Percentiles rank a stretch among this genome's conserved stretches.
Conservation (phyloP, 164 flowering plant genomes). For the Protea cynaroides region DNA sequence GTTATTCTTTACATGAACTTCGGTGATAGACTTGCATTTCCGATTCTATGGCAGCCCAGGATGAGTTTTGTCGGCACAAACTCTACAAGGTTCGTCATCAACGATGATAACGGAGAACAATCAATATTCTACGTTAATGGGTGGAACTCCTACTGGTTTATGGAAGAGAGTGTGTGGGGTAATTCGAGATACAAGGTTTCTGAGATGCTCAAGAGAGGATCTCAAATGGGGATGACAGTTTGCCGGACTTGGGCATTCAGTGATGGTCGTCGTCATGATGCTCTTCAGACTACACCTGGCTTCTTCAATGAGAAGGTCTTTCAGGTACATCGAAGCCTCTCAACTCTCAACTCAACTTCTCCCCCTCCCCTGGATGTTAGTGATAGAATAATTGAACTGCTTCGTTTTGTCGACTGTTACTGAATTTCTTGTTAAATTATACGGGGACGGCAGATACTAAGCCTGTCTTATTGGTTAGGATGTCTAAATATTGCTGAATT, state of each 20-base stretch:
- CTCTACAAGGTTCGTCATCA: slow-evolving; percentile 32
- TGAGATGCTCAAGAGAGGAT: slow-evolving; percentile 35
- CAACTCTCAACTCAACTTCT: no score
- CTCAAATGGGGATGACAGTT: slow-evolving; percentile 51
- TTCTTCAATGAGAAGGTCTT: slow-evolving; percentile 42
- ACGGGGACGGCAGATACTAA: no score
- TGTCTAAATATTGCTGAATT: no score
- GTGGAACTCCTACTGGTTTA: slow-evolving; percentile 64
- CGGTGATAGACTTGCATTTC: slow-evolving; percentile 24
- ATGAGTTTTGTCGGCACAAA: slow-evolving; percentile 38
- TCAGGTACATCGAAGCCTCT: slow-evolving; percentile 20
- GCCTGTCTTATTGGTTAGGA: no score
- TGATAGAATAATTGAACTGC: no score
- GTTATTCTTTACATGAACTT: slow-evolving; percentile 31
- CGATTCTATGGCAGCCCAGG: slow-evolving; percentile 29
- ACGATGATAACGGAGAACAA: slow-evolving; percentile 10
- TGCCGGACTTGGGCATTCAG: slow-evolving; percentile 68
- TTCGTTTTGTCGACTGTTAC: no score
- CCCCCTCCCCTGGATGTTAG: no score
- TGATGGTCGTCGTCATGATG: slow-evolving; percentile 42
- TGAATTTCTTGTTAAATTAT: no score
- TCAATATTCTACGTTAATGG: slow-evolving; percentile 42
- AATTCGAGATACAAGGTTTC: slow-evolving; percentile 27
- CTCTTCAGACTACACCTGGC: slow-evolving; percentile 51
- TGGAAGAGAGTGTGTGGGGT: slow-evolving; percentile 39